phyloP scores from a whole-genome alignment of 2,329 filamentous ascomycete species.

The Aspergillus pseudoglaucus region DNA sequence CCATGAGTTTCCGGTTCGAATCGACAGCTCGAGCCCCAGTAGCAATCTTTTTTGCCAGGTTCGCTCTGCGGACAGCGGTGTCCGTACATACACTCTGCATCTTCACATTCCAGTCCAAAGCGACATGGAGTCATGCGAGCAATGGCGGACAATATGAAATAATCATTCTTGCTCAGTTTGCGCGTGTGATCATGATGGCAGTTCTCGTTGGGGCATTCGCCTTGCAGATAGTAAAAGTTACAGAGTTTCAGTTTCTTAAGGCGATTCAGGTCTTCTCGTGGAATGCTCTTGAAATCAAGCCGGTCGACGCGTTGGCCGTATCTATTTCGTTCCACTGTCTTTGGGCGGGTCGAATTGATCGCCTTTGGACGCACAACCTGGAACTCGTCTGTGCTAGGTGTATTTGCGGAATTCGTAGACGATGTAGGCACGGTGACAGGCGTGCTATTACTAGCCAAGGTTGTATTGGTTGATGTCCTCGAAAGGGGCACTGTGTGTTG shows the following conservation, averaged over 20 bases:
- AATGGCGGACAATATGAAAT: constrained; percentile 50
- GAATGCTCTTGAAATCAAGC: constrained; percentile 45
- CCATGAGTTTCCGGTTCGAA: constrained; percentile 53
- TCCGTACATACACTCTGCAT: constrained; percentile 57
- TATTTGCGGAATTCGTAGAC: constrained; percentile 31
- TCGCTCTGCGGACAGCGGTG: constrained; percentile 54
- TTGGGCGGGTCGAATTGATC: constrained; percentile 20
- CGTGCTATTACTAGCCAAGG: constrained; percentile 28
- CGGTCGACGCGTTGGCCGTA: constrained; percentile 54
- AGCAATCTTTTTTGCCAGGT: constrained; percentile 49
- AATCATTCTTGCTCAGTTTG: constrained; percentile 48
- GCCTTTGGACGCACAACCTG: constrained; percentile 34
- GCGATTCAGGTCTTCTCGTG: constrained; percentile 50
- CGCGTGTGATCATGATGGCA: constrained; percentile 52
- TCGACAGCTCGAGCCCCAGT: constrained; percentile 53
- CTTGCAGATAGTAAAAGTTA: constrained; percentile 55
- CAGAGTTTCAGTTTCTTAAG: constrained; percentile 59
- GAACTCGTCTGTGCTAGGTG: constrained; percentile 32
- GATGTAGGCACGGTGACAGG: constrained; percentile 9
- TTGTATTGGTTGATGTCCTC: constrained; percentile 35
- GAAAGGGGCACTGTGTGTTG: constrained; percentile 25
- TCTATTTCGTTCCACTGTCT: constrained; percentile 50
- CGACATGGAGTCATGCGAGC: constrained; percentile 58
- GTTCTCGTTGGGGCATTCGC: constrained; percentile 50
- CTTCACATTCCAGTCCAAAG: constrained; percentile 52